These are phyloP conservation scores for Suillus decipiens DNA, from an alignment of 768 basidiomycete species.

Conservation along the genomic window DNA sequence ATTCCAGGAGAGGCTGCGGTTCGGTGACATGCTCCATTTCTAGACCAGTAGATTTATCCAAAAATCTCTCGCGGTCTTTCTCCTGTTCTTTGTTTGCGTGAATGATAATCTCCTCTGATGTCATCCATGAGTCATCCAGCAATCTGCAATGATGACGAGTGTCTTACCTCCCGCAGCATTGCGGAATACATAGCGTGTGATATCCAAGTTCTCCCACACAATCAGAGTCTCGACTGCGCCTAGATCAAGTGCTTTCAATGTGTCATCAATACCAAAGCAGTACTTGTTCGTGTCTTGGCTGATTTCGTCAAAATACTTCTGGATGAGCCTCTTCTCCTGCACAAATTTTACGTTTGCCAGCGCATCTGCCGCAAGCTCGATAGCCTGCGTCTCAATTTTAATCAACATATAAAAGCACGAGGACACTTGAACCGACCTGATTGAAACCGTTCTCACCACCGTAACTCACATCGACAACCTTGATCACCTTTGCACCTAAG, in stretches of 20 bases:
- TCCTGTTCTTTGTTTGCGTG: slow-evolving; percentile 82
- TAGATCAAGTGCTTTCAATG: slow-evolving; percentile 92
- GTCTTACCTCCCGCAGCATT: slow-evolving; percentile 85
- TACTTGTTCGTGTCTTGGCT: slow-evolving; percentile 95
- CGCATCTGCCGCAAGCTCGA: slow-evolving; percentile 94
- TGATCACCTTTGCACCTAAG: slow-evolving; percentile 89
- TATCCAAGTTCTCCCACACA: slow-evolving; percentile 98
- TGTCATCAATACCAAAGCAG: slow-evolving; percentile 97
- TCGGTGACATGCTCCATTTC: slow-evolving; percentile 94
- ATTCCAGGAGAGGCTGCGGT: slow-evolving; percentile 88
- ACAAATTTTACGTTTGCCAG: slow-evolving; percentile 99
- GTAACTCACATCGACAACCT: slow-evolving; percentile 97
- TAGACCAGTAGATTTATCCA: slow-evolving; percentile 89
- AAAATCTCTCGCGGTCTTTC: slow-evolving; percentile 92
- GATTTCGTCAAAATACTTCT: slow-evolving; percentile 99
- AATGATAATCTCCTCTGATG: slow-evolving; percentile 78
- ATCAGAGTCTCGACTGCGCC: slow-evolving; percentile 97
- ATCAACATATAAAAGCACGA: background rate
- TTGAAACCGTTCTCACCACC: slow-evolving; percentile 99
- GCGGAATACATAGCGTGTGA: slow-evolving; percentile 82
- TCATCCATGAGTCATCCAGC: background rate
- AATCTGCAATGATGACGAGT: slow-evolving; percentile 14
- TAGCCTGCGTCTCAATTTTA: slow-evolving; percentile 60
- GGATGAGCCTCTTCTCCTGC: slow-evolving; percentile 97
- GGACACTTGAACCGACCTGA: slow-evolving; percentile 59